Conservation (phyloP, 192 early-diverging fungal species). For the Gryganskiella cystojenkinii region DNA sequence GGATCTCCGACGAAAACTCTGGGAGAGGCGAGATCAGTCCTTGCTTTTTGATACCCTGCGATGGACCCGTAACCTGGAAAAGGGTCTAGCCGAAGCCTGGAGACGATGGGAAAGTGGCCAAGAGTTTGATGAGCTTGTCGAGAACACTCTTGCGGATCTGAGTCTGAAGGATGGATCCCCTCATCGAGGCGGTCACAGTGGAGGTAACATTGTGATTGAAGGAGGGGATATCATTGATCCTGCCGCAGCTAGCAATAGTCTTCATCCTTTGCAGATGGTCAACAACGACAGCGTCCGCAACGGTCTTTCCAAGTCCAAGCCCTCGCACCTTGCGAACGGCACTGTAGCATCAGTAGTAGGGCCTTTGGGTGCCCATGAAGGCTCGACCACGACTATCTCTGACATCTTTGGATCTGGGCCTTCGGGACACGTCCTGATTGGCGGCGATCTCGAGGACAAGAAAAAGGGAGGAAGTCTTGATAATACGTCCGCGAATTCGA, state of each 20-base stretch:
- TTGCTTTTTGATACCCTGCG: constrained; percentile 88
- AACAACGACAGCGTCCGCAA: neutral
- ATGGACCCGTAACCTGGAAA: constrained; percentile 88
- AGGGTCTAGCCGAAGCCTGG: constrained; percentile 77
- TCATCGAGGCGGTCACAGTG: no score
- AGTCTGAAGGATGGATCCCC: neutral
- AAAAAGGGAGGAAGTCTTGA: no score
- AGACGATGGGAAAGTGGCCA: constrained; percentile 72
- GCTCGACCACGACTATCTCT: neutral
- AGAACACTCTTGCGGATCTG: neutral
- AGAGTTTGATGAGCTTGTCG: constrained; percentile 61
- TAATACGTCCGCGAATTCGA: no score
- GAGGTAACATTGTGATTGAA: no score
- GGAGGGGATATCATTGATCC: no score
- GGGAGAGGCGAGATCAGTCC: constrained; percentile 81
- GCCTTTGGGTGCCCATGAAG: neutral
- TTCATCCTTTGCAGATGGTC: no score
- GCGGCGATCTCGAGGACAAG: neutral
- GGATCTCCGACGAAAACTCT: constrained; percentile 75
- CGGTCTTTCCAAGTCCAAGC: neutral
- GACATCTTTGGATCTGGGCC: neutral
- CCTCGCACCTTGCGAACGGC: no score
- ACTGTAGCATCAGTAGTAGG: neutral
- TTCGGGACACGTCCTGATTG: neutral
- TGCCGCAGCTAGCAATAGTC: no score